Evolutionary conservation across 768 basidiomycete genomes (phyloP).

Genomic region (Megacollybia marginata): DNA sequence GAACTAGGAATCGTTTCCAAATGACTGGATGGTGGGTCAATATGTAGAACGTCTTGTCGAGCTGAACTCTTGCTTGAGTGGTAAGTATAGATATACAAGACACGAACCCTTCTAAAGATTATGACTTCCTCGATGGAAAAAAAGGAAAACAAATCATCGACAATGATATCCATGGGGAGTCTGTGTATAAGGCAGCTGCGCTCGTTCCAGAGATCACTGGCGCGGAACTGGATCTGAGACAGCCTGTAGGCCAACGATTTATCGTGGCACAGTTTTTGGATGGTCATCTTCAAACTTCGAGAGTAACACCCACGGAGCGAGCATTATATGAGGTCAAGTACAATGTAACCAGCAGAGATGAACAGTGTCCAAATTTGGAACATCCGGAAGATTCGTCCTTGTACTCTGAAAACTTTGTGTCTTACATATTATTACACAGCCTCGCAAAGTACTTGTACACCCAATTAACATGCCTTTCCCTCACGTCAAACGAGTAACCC

Average conservation of each 20-base stretch:
- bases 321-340: not conserved
- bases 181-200: not conserved
- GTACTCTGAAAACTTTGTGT: not conserved
- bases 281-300: not conserved
- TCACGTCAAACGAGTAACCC: not conserved
- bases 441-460: not conserved
- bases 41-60: constrained; percentile 50
- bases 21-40: constrained; percentile 62
- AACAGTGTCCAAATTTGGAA: not conserved
- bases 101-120: not conserved
- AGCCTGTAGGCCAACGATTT: not conserved
- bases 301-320: not conserved
- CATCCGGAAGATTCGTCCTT: not conserved
- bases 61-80: constrained; percentile 25
- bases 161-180: not conserved
- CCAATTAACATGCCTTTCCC: not conserved
- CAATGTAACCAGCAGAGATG: not conserved
- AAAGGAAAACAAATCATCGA: not conserved
- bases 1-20: constrained; percentile 57
- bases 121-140: not conserved
- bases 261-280: not conserved
- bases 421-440: not conserved
- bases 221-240: not conserved
- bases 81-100: not conserved
- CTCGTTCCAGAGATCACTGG: not conserved